Evolutionary conservation across 1,284 basidiomycete species (phyloP), one percentile per base, ranked within the genome.

Genomic region (Volvariella volvacea): DNA sequence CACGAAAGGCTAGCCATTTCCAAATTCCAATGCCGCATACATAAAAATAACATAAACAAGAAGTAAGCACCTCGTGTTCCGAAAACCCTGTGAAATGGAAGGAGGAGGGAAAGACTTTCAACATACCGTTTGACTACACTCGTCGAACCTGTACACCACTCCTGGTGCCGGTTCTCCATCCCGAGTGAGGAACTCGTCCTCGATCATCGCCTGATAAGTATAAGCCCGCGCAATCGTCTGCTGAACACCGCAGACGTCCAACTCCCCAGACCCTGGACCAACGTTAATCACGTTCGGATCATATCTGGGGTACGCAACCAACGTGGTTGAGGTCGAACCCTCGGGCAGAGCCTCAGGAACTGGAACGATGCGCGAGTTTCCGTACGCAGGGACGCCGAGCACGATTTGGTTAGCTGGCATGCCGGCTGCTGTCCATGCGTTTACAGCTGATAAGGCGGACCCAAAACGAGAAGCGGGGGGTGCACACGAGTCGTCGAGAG

Each of bases 371-470:
- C 68, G 84, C 16, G 75, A 74, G 60, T 83, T 80, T 1, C 80
- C 86, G 63, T 91, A 92, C 10, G 81, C 71, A 10, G 91, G 79
- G 1, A 93, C 79, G 45, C 89, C 92, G 30, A 94, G 78, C 4
- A 70, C 63, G 32, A 73, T 67, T 65, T 92, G 74, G 55, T 76
- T 65, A 7, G 70, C 63, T n/a, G 91, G 87, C 63, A 96, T 80
- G 21, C 88, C 88, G 22, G 91, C 90, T 0, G 56, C 54, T 1
- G 71, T 78, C 92, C 92, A 95, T 7, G 78, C 75, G 4, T 68
- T 61, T 37, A 95, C 74, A 3, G 87, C 83, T 6, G 78, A 78
- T 36, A 76, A 73, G 19, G 87, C 91, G 49, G 89, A 93, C 9
- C 88, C 89, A 39, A 72, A 67, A 45, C 82, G 84, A 50, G 80